These are phyloP conservation scores for Phytopythium mirpurense DNA, from an alignment of 352 stramenopile genomes.

Conservation along the genomic window DNA sequence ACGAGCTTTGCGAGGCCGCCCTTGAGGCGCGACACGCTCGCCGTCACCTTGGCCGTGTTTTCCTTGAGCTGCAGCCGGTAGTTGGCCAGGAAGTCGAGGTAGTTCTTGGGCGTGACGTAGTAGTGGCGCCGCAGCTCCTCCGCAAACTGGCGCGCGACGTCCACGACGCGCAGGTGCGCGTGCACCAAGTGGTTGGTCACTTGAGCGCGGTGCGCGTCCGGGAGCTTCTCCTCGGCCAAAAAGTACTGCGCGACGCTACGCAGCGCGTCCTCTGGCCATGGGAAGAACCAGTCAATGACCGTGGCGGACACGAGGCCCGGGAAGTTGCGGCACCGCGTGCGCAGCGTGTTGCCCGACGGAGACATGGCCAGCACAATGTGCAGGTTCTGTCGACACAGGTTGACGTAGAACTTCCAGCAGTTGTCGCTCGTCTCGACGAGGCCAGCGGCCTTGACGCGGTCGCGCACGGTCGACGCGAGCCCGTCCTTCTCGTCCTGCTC, in stretches of 20 bases:
- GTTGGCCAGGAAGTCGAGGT: slow-evolving; percentile 94
- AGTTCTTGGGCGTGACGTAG: slow-evolving; percentile 98
- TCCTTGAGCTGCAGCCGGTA: slow-evolving; percentile 90
- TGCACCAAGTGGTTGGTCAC: slow-evolving; percentile 90
- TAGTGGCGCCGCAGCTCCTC: slow-evolving; percentile 91
- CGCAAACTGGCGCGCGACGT: slow-evolving; percentile 87
- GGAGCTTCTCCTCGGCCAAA: slow-evolving; percentile 87
- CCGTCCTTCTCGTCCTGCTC: slow-evolving; percentile 90
- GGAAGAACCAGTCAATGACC: slow-evolving; percentile 97
- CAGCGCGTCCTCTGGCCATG: slow-evolving; percentile 92
- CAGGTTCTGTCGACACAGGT: slow-evolving; percentile 91
- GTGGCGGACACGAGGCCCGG: slow-evolving; percentile 90
- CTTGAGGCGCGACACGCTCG: slow-evolving; percentile 85
- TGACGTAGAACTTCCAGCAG: slow-evolving; percentile 93
- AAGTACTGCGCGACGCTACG: slow-evolving; percentile 93
- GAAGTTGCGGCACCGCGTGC: slow-evolving; percentile 94
- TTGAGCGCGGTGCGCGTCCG: slow-evolving; percentile 75
- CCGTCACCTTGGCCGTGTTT: slow-evolving; percentile 88
- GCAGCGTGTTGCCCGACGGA: slow-evolving; percentile 89
- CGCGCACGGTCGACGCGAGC: slow-evolving; percentile 74
- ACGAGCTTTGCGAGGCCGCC: slow-evolving; percentile 93
- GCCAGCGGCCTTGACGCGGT: slow-evolving; percentile 86
- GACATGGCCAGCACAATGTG: slow-evolving; percentile 95
- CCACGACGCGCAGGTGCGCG: slow-evolving; percentile 89
- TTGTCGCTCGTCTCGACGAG: slow-evolving; percentile 91